These are phyloP conservation scores for Cytospora schulzeri DNA, from an alignment of 2,329 filamentous ascomycete genomes.

Conservation along the genomic window DNA sequence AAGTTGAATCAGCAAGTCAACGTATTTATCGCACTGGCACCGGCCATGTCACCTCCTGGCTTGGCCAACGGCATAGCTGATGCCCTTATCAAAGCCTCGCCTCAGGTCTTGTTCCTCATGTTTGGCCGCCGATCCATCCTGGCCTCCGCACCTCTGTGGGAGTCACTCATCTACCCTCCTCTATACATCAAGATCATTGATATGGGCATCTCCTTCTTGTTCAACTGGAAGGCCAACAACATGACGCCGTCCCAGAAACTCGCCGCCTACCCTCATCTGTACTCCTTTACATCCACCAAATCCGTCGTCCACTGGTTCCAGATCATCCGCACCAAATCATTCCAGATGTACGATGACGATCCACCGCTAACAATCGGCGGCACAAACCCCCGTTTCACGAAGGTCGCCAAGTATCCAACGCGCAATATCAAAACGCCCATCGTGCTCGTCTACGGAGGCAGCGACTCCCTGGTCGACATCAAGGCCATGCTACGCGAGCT, in stretches of 20 bases:
- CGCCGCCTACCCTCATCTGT: constrained; percentile 92
- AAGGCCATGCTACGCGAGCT: constrained; percentile 88
- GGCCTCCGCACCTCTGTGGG: constrained; percentile 94
- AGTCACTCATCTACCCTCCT: constrained; percentile 90
- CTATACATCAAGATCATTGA: constrained; percentile 91
- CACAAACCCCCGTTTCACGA: constrained; percentile 82
- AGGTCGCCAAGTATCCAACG: constrained; percentile 94
- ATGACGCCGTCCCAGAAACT: constrained; percentile 88
- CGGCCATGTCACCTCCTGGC: constrained; percentile 93
- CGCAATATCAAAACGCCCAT: constrained; percentile 96
- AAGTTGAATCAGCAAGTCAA: constrained; percentile 90
- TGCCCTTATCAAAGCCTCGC: constrained; percentile 89
- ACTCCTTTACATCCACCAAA: constrained; percentile 96
- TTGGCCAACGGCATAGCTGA: constrained; percentile 89
- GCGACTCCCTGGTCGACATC: constrained; percentile 92
- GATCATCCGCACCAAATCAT: constrained; percentile 92
- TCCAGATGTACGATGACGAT: constrained; percentile 99
- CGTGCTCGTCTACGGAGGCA: constrained; percentile 89
- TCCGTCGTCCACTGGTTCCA: constrained; percentile 99
- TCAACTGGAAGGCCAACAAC: constrained; percentile 85
- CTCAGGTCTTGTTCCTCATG: constrained; percentile 86
- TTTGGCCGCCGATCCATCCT: constrained; percentile 92
- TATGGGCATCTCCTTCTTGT: constrained; percentile 76
- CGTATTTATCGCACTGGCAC: constrained; percentile 93
- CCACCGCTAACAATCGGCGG: constrained; percentile 67